These are phyloP conservation scores for Phytophthora idaei DNA, from an alignment of 352 stramenopile species.

Conservation along the genomic window DNA sequence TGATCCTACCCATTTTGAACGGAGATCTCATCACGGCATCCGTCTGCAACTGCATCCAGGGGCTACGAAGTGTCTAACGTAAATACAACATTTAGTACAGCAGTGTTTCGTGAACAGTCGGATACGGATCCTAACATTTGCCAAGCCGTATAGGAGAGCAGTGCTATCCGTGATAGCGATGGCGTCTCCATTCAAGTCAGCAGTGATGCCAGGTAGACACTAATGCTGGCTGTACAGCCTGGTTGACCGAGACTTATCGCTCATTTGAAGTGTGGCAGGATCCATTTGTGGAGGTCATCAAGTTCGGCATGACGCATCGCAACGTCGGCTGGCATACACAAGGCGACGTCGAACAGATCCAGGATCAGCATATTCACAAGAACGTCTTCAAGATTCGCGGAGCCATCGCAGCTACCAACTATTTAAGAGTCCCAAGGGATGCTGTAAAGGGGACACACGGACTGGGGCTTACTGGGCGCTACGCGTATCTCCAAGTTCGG, in stretches of 20 bases:
- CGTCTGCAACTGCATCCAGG: conserved; percentile 19
- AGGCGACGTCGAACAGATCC: conserved; percentile 71
- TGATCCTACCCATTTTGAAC: conserved; percentile 27
- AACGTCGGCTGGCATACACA: conserved; percentile 60
- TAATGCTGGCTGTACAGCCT: background rate
- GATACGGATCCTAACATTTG: conserved; percentile 2
- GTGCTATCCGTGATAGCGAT: conserved; percentile 5
- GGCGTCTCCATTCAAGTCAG: conserved; percentile 31
- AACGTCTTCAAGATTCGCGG: conserved; percentile 81
- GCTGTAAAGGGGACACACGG: conserved; percentile 54
- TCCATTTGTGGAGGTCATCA: conserved; percentile 88
- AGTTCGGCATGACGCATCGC: conserved; percentile 67
- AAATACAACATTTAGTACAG: background rate
- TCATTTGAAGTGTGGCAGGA: conserved; percentile 77
- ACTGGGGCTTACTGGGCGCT: conserved; percentile 69
- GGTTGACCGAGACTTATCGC: background rate
- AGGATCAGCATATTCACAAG: conserved; percentile 74
- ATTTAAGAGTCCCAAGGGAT: conserved; percentile 71
- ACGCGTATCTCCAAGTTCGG: conserved; percentile 72
- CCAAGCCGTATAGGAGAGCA: background rate
- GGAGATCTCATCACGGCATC: conserved; percentile 31
- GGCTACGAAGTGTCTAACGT: background rate
- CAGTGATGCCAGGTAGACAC: conserved; percentile 35
- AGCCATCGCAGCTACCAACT: conserved; percentile 75
- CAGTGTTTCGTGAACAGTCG: conserved; percentile 29